Evolutionary conservation across 257 asterid genomes (phyloP), one percentile per base, ranked within the genome.

Genomic region (Solanum clarkiae): DNA sequence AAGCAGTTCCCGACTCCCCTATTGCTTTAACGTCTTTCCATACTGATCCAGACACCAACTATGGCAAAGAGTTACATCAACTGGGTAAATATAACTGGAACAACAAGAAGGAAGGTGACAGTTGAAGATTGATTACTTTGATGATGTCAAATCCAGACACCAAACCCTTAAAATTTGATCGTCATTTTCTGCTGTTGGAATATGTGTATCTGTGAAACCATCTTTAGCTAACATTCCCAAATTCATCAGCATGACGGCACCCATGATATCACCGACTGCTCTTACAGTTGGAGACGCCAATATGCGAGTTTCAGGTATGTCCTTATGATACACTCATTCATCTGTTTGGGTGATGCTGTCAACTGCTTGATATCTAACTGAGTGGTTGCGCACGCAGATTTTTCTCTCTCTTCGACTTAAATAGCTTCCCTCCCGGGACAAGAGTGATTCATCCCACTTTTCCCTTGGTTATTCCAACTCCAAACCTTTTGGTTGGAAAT

Each of bases 231-330:
- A 75, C 62, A 49, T 16, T 59, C 80, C 85, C 53, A 26, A 29
- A 32, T 80, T 86, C 85, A 71, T 63, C 90, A 88, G 99, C 90
- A 93, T 96, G 98, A 95, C 99, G 55, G 98, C 99, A 84, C 99
- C 98, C 86, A 81, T 93, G 56, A 96, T 96, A 88, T 97, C 97
- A 84, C 90, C 94, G 88, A 87, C 92, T 80, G 95, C 98, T 85
- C 97, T 94, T 70, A 82, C 84, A 86, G 88, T 36, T 71, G 99
- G 99, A 84, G 99, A 96, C 91, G 83, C 98, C 45, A 70, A 92
- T 91, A 32, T 96, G 91, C 88, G 85, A 79, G 97, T 97, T 83
- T 26, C 93, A 85, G 92, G 93, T 89, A 14, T 49, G 59, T 49
- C 62, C 0, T 49, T 75, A 49, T 15, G 62, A 75, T 49, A 9